Base-by-base conservation (phyloP, 495 filamentous ascomycete species). In the Tricharina praecox region DNA sequence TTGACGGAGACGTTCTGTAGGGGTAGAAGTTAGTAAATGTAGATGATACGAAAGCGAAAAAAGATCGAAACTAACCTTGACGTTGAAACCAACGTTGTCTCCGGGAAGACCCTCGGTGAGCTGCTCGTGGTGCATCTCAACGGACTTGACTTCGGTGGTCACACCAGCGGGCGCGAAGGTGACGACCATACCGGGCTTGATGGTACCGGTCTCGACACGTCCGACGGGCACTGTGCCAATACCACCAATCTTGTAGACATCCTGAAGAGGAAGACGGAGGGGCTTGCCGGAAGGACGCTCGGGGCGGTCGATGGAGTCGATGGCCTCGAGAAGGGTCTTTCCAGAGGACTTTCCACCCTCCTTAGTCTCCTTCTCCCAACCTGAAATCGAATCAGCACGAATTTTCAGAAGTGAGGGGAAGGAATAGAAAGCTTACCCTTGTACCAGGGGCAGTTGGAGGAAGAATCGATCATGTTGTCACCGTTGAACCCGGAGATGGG, bases 231-330 rank as follows among this genome's bases (percentile, higher is more conserved):
- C 90, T 61, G 90, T 97, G 68, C 90, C 90, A 70, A 97, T 97
- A 87, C 90, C 90, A 62, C 86, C 87, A 67, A 97, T 97, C 85
- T 97, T 97, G 86, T 97, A 97, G 53, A 97, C 90, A 77, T 97
- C 90, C 81, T 97, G 90, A 63, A 97, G 92, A 67, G 90, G 90
- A 64, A 97, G 92, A 78, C 90, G 90, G 66, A 97, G 90, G 64
- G 90, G 85, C 84, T 86, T 87, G 72, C 87, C 83, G 68, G 87
- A 82, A 66, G 83, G 85, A 74, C 90, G 90, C 67, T 76, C 71
- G 50, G 92, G 90, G 51, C 76, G 73, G 70, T 96, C 90, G 58
- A 97, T 95, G 68, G 81, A 71, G 67, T 97, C 90, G 65, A 97
- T 96, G 69, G 90, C 90, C 71, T 97, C 90, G 52, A 97, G 82